Evolutionary conservation across 306 rosid genomes (phyloP), one percentile per base, ranked within the genome.

Genomic region (Canavalia gladiata): DNA sequence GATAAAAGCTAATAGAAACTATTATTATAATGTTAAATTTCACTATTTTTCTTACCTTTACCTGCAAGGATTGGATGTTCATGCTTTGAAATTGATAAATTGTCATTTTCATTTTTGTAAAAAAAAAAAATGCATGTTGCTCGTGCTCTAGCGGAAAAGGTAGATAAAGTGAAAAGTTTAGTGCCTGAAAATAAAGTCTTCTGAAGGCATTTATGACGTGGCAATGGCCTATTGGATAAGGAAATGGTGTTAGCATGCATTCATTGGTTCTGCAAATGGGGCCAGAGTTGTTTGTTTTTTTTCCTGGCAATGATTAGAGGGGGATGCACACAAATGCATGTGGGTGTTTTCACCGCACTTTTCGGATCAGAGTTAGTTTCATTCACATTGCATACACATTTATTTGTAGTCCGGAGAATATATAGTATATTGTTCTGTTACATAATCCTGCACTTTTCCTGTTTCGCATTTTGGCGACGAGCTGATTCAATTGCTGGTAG

Each of bases 281-380:
- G 43, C 85, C 86, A 68, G 12, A 11, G 11, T 82, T 29, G 35
- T 74, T 89, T 90, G 90, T 86, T 67, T 80, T 80, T 77, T 81
- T 80, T 86, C 72, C 43, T 4, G 39, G 85, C 86, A 90, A 88
- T 87, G 91, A 92, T 90, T 84, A 87, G 84, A 60, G 79, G 68
- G 47, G 10, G 86, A 64, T 64, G 89, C 45, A 10, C 28, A 33
- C 45, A 60, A 37, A 34, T 62, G 84, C 90, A 86, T 84, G 87
- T 86, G 84, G 79, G 79, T 82, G 78, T 52, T 52, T 85, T 83
- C 75, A 69, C 77, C 45, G 79, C 90, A 67, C 76, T 79, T 87
- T 37, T 37, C 41, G 2, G 4, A 2, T 4, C 41, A 4, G 41
- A 4, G 2, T 4, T 37, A 4, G 41, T 37, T 37, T 37, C 85